A percentile compares a stretch with the other conserved stretches of the same genome.
phyloP scores from a whole-genome alignment of 768 basidiomycete genomes.

The Serpula lacrymans region DNA sequence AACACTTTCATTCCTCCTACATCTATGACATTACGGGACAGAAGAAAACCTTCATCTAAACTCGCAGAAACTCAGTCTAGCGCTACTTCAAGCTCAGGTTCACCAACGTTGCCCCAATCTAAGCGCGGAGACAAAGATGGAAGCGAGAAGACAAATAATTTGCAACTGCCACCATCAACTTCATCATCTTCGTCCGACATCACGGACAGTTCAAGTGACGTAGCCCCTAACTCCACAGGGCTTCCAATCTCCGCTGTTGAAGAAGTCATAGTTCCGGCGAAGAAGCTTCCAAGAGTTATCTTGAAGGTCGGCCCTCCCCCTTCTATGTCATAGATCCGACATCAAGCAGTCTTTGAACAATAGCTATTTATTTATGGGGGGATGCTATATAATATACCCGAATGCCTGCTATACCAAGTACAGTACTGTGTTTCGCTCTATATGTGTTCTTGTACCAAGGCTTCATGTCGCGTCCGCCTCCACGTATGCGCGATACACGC shows the following conservation, averaged over 20 bases:
- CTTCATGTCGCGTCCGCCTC: too few species aligned
- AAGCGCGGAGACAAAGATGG: constrained; percentile 11
- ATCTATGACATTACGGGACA: constrained; percentile 49
- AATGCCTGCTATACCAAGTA: too few species aligned
- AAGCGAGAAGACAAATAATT: constrained; percentile 1
- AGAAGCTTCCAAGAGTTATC: constrained; percentile 54
- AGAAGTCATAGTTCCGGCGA: constrained; percentile 17
- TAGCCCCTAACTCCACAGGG: constrained; percentile 5
- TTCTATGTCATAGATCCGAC: constrained; percentile 6
- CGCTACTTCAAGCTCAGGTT: constrained; percentile 8
- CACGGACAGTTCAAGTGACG: not conserved
- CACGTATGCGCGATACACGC: constrained; percentile 8
- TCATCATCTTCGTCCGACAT: not conserved
- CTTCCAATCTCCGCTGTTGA: too few species aligned
- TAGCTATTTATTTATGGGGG: too few species aligned
- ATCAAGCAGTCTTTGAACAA: too few species aligned
- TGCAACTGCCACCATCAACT: not conserved
- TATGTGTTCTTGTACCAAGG: too few species aligned
- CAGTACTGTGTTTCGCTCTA: too few species aligned
- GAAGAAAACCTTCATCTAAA: constrained; percentile 35
- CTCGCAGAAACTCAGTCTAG: constrained; percentile 1
- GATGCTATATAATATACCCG: too few species aligned
- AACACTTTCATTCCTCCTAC: constrained; percentile 26
- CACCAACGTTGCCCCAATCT: constrained; percentile 4
- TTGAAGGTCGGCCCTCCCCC: constrained; percentile 47